Conservation (phyloP, 805 yeast genomes). For the Pachysolen tannophilus region DNA sequence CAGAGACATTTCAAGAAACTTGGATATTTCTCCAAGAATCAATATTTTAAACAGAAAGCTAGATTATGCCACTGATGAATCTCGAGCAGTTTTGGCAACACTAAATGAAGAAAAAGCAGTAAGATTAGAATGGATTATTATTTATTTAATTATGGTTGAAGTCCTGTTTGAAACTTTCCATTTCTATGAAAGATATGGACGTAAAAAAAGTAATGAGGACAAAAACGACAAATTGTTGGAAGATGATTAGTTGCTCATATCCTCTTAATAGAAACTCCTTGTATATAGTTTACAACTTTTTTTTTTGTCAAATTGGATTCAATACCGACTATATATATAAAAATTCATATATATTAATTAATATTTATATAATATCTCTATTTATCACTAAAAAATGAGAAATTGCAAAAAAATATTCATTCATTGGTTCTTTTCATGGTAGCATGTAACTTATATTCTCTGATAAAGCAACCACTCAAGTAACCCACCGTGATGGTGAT, state of each 20-base stretch:
- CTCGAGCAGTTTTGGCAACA: constrained; percentile 66
- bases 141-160: constrained; percentile 74
- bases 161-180: constrained; percentile 76
- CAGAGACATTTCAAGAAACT: constrained; percentile 55
- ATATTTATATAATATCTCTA: too few relatives aligned
- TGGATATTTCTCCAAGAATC: constrained; percentile 75
- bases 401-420: too few relatives aligned
- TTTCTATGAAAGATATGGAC: constrained; percentile 46
- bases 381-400: too few relatives aligned
- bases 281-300: not conserved
- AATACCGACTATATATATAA: too few relatives aligned
- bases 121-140: constrained; percentile 83
- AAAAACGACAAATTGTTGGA: too few relatives aligned
- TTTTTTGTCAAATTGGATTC: too few relatives aligned
- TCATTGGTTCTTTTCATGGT: constrained; percentile 41
- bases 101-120: constrained; percentile 70
- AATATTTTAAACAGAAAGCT: constrained; percentile 74
- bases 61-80: constrained; percentile 88
- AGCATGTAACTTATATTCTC: constrained; percentile 49
- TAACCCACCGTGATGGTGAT: constrained; percentile 27
- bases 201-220: constrained; percentile 1
- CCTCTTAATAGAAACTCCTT: not conserved
- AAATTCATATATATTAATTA: too few relatives aligned
- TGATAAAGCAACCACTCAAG: constrained; percentile 35
- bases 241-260: too few relatives aligned